phyloP scores from a whole-genome alignment of 1,284 basidiomycete genomes.

The Golubevia pallescens region DNA sequence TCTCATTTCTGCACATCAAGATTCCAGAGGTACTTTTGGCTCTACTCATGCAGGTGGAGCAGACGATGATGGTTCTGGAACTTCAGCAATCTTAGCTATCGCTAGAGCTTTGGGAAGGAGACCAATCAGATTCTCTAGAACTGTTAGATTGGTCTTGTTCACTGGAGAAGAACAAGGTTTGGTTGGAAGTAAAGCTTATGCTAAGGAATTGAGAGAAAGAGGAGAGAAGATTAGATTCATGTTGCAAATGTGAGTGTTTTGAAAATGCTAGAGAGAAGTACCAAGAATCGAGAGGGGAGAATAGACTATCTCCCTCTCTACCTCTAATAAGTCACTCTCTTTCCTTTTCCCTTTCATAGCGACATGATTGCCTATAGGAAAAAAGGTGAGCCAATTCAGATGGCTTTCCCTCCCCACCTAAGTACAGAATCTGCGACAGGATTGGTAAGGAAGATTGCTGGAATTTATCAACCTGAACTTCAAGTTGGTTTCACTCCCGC shows the following conservation, averaged over 20 bases:
- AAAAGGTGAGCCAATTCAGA: constrained; percentile 26
- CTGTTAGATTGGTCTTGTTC: constrained; percentile 34
- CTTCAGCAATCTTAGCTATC: constrained; percentile 32
- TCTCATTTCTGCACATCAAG: constrained; percentile 42
- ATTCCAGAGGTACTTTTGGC: constrained; percentile 41
- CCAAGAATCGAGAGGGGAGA: neutral
- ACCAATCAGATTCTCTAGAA: constrained; percentile 7
- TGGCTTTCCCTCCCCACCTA: constrained; percentile 39
- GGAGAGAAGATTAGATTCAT: constrained; percentile 5
- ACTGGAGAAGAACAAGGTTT: constrained; percentile 41
- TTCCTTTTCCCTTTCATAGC: constrained; percentile 37
- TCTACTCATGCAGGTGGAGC: constrained; percentile 29
- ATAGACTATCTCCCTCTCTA: neutral
- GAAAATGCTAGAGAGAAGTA: neutral
- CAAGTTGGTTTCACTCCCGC: constrained; percentile 32
- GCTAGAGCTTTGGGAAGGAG: constrained; percentile 23
- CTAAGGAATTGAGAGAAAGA: constrained; percentile 8
- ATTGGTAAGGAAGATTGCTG: constrained; percentile 19
- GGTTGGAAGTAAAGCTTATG: constrained; percentile 27
- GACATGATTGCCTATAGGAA: constrained; percentile 46
- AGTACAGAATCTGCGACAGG: constrained; percentile 25
- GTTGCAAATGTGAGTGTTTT: neutral
- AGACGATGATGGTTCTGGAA: constrained; percentile 42
- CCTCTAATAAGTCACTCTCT: neutral
- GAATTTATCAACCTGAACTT: constrained; percentile 37